Conservation (phyloP, 306 rosid genomes). For the Boehmeria nivea region DNA sequence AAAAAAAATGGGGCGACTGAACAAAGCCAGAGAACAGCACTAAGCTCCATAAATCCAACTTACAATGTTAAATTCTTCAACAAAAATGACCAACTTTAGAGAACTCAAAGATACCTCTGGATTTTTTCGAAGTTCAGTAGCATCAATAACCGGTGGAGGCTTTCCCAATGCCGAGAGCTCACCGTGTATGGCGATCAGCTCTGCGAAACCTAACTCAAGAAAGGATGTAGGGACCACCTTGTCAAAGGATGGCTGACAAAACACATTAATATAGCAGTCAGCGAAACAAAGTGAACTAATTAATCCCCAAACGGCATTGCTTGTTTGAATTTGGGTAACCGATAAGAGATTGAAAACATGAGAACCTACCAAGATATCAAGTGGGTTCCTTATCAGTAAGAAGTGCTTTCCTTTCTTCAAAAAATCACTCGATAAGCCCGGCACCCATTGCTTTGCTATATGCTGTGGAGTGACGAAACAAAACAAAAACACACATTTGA, state of each 20-base stretch:
- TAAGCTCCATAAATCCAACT: not conserved
- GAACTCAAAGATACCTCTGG: constrained; percentile 58
- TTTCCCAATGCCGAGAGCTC: constrained; percentile 61
- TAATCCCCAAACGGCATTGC: too few relatives aligned
- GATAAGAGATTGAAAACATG: not conserved
- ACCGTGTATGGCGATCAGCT: constrained; percentile 51
- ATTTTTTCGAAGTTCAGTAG: constrained; percentile 58
- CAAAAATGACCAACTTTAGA: constrained; percentile 16
- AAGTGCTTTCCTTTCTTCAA: constrained; percentile 74
- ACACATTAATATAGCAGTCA: constrained; percentile 15
- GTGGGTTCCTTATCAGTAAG: constrained; percentile 70
- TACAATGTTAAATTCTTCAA: not conserved
- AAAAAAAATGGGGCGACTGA: too few relatives aligned
- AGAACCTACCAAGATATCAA: constrained; percentile 61
- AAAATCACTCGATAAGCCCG: constrained; percentile 53
- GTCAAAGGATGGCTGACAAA: constrained; percentile 66
- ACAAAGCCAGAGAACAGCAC: not conserved
- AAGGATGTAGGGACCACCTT: constrained; percentile 65
- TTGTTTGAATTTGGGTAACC: too few relatives aligned
- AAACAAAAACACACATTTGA: constrained; percentile 14
- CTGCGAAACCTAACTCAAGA: constrained; percentile 64
- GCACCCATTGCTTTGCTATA: constrained; percentile 60
- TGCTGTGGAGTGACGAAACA: constrained; percentile 41
- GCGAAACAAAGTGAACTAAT: constrained; percentile 13
- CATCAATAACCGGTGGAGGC: constrained; percentile 61